Evolutionary conservation across 305 asterid genomes (phyloP), one percentile per base, ranked within the genome.

Genomic region (Stenogyne calaminthoides): DNA sequence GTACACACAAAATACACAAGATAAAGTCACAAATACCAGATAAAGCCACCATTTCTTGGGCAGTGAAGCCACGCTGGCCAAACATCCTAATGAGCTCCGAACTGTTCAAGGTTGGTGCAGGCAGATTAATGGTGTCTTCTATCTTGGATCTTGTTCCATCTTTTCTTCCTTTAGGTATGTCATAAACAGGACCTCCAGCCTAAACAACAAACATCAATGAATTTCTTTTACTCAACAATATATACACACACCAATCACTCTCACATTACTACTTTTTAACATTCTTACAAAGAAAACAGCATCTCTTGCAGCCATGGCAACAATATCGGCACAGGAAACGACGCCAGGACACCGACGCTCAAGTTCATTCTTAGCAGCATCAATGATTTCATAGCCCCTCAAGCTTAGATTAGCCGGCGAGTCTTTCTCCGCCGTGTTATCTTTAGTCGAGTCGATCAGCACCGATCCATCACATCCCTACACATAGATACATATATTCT

Each of bases 381-480:
- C 98, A 15, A 93, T 89, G 2, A 91, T 68, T 82, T 91, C 88
- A 56, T 87, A 93, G 0, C 98, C 98, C 69, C 91, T 68, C 69
- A 93, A 70, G 81, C 98, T 91, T 58, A 93, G 69, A 77, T 91
- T 93, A 4, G 98, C 98, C 0, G 97, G 97, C 0, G 98, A 93
- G 76, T 93, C 96, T 69, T 93, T 93, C 80, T 93, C 98, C 32
- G 97, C 97, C 19, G 80, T 87, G 82, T 91, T 93, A 22, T 74
- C 84, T 51, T 88, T 85, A 0, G 96, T 91, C 2, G 98, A 91
- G 75, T 93, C 96, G 11, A 93, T 70, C 66, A 93, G 74, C 25
- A 93, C 64, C 0, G 96, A 91, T 72, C 84, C 98, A 78, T 93
- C 98, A 58, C 98, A 93, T 2, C 98, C 98, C 98, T 91, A 64